phyloP scores from a whole-genome alignment of 2,329 filamentous ascomycete species.

The Xylariaceae sp. region DNA sequence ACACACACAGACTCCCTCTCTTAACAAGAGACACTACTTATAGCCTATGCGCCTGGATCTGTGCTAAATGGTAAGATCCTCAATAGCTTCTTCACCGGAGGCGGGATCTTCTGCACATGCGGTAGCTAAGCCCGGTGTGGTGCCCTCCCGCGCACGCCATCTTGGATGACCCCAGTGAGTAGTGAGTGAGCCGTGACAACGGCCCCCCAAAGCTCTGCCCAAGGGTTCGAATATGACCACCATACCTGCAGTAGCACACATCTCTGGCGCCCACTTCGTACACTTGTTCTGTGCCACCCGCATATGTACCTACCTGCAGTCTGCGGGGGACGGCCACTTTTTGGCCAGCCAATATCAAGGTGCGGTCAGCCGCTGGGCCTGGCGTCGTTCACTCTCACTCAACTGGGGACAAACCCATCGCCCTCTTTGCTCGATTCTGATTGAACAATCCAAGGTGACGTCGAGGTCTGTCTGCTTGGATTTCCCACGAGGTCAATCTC shows the following conservation, averaged over 20 bases:
- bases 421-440: slow-evolving; percentile 19
- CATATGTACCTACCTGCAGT: slow-evolving; percentile 31
- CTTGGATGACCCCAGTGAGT: too few relatives aligned
- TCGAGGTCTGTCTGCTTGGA: slow-evolving; percentile 13
- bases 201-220: slow-evolving; percentile 17
- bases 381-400: too few relatives aligned
- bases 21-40: too few relatives aligned
- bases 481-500: slow-evolving; percentile 20
- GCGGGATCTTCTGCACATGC: slow-evolving; percentile 10
- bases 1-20: too few relatives aligned
- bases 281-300: slow-evolving; percentile 25
- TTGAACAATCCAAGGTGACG: slow-evolving; percentile 19
- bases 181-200: too few relatives aligned
- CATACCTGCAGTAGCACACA: too few relatives aligned
- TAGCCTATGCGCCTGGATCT: too few relatives aligned
- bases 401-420: too few relatives aligned
- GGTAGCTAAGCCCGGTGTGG: too few relatives aligned
- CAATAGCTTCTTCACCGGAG: slow-evolving; percentile 8
- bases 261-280: slow-evolving; percentile 16
- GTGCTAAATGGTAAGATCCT: too few relatives aligned
- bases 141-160: too few relatives aligned
- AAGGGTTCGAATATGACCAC: too few relatives aligned
- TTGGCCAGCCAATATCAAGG: slow-evolving; percentile 50
- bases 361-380: slow-evolving; percentile 34
- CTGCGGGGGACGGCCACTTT: slow-evolving; percentile 35